phyloP scores from a whole-genome alignment of 306 rosid genomes.

The Quercus gilva region DNA sequence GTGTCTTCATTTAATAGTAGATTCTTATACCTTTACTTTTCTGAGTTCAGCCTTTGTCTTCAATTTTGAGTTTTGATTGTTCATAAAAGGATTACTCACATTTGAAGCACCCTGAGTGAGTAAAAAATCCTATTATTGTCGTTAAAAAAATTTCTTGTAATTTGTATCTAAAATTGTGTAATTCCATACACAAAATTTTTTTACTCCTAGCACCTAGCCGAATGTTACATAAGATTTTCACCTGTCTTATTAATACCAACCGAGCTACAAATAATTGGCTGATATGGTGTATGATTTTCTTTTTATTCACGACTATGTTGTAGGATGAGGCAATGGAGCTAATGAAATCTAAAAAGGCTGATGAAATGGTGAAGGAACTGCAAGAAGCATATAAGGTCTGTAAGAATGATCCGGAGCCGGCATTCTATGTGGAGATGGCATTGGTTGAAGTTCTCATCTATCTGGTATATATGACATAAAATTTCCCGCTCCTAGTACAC shows the following conservation, averaged over 20 bases:
- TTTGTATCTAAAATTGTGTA: too few relatives aligned
- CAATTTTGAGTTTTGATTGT: too few relatives aligned
- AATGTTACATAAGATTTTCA: not conserved
- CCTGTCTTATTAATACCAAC: not conserved
- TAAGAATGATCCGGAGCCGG: not conserved
- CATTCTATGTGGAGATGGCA: not conserved
- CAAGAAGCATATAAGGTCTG: not conserved
- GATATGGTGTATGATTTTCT: not conserved
- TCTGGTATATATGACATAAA: conserved; percentile 12
- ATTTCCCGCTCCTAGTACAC: not conserved
- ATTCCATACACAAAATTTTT: too few relatives aligned
- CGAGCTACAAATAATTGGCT: not conserved
- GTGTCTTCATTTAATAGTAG: too few relatives aligned
- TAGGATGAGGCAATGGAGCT: not conserved
- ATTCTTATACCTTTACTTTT: too few relatives aligned
- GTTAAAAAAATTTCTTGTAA: too few relatives aligned
- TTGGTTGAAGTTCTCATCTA: conserved; percentile 25
- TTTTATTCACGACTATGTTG: not conserved
- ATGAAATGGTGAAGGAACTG: not conserved
- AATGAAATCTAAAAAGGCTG: conserved; percentile 2
- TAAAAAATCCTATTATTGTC: too few relatives aligned
- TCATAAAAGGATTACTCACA: too few relatives aligned
- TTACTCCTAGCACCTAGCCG: too few relatives aligned
- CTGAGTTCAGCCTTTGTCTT: too few relatives aligned
- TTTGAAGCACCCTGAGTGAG: too few relatives aligned